phyloP scores from a whole-genome alignment of 1,284 basidiomycete species.

The Melampsora abietis-canadensis region DNA sequence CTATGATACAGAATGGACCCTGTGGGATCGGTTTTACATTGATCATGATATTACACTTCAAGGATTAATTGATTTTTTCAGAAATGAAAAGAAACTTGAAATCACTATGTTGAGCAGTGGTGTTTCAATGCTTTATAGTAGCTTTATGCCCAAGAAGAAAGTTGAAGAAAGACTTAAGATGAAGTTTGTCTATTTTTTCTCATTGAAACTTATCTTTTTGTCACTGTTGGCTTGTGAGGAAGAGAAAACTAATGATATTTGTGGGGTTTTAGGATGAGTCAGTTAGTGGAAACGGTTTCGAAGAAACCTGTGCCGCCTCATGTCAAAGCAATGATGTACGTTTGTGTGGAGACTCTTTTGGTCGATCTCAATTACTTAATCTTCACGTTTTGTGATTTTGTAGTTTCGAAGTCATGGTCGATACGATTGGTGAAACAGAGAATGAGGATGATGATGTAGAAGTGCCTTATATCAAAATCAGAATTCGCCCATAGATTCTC shows the following conservation, averaged over 20 bases:
- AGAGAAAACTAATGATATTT: constrained; percentile 51
- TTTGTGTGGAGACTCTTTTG: neutral
- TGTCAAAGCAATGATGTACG: constrained; percentile 46
- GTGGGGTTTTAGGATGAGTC: constrained; percentile 63
- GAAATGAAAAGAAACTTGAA: constrained; percentile 77
- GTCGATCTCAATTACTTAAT: neutral
- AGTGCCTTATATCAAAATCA: constrained; percentile 40
- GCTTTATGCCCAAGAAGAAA: constrained; percentile 87
- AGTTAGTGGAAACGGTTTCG: constrained; percentile 86
- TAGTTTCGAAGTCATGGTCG: constrained; percentile 42
- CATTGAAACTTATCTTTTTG: neutral
- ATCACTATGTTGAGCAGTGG: constrained; percentile 95
- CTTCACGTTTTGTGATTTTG: neutral
- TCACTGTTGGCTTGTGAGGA: constrained; percentile 47
- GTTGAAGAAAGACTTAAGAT: constrained; percentile 77
- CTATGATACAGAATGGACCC: constrained; percentile 83
- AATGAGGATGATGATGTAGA: constrained; percentile 40
- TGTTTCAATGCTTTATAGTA: constrained; percentile 96
- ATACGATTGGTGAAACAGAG: constrained; percentile 24
- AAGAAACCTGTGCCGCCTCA: constrained; percentile 78
- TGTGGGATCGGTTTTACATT: constrained; percentile 97
- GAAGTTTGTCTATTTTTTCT: constrained; percentile 55
- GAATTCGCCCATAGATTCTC: constrained; percentile 26
- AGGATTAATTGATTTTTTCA: constrained; percentile 82
- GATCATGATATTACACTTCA: constrained; percentile 81